These are phyloP conservation scores for Capsella rubella DNA, from an alignment of 441 rosid species.

Conservation along the genomic window DNA sequence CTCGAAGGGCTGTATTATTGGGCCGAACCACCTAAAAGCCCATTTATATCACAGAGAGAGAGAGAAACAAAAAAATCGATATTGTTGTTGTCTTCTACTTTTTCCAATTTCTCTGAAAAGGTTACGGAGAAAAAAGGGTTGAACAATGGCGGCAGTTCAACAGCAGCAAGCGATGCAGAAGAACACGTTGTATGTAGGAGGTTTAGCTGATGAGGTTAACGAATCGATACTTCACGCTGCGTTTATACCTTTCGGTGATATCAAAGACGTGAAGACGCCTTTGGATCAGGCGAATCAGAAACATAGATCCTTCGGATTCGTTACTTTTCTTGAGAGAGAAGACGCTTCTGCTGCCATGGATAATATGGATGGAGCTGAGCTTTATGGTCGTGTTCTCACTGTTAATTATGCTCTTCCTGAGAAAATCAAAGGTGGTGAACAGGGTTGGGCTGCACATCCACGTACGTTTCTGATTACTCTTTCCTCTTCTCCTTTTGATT, in stretches of 20 bases:
- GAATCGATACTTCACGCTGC: slow-evolving; percentile 91
- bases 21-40: slow-evolving; percentile 24
- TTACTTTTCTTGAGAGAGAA: slow-evolving; percentile 89
- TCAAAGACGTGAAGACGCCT: slow-evolving; percentile 94
- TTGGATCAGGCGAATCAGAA: slow-evolving; percentile 96
- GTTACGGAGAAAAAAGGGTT: neutral
- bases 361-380: slow-evolving; percentile 97
- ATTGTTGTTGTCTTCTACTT: neutral
- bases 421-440: slow-evolving; percentile 96
- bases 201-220: slow-evolving; percentile 94
- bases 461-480: slow-evolving; percentile 53
- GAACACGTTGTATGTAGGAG: slow-evolving; percentile 95
- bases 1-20: neutral
- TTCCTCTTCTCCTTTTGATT: neutral
- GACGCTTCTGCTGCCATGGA: slow-evolving; percentile 96
- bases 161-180: slow-evolving; percentile 80
- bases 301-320: slow-evolving; percentile 96
- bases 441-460: slow-evolving; percentile 99
- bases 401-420: slow-evolving; percentile 96
- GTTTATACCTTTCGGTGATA: slow-evolving; percentile 94
- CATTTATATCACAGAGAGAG: neutral
- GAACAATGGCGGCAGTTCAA: slow-evolving; percentile 48
- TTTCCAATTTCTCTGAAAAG: neutral
- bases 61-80: neutral
- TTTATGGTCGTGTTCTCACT: slow-evolving; percentile 92